These are phyloP conservation scores for Marchantia paleacea DNA, from an alignment of 225 moss, liverwort and hornwort species.

Conservation along the genomic window DNA sequence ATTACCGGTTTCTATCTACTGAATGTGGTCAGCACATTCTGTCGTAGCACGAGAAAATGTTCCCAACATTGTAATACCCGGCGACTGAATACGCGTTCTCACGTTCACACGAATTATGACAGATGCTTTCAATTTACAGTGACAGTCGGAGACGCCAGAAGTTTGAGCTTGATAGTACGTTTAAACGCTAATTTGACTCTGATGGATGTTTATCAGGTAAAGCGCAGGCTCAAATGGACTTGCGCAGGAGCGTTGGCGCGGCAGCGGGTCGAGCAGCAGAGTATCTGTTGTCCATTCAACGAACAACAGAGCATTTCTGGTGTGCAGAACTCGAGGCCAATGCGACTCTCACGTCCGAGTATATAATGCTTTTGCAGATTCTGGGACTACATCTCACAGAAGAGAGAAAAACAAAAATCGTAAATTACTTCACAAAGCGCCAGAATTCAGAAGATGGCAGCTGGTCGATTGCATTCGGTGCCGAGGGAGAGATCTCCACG, in stretches of 20 bases:
- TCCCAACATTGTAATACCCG: too few species aligned
- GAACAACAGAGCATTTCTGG: neutral
- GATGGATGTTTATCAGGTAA: too few species aligned
- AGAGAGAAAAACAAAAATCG: neutral
- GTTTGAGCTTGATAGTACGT: too few species aligned
- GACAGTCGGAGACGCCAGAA: too few species aligned
- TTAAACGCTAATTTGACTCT: too few species aligned
- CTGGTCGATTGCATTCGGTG: neutral
- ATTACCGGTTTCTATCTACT: too few species aligned
- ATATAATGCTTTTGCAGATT: conserved; percentile 6
- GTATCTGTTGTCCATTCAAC: conserved; percentile 6
- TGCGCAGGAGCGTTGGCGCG: neutral
- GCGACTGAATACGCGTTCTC: too few species aligned
- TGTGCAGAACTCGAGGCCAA: neutral
- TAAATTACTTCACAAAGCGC: neutral
- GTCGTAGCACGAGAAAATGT: too few species aligned
- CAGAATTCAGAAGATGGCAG: conserved; percentile 14
- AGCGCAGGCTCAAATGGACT: neutral
- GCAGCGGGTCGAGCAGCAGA: neutral
- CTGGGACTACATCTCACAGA: neutral
- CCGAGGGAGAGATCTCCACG: conserved; percentile 8
- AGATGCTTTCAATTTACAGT: too few species aligned
- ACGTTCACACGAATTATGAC: too few species aligned
- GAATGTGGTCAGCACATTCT: too few species aligned
- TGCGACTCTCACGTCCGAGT: neutral